Evolutionary conservation across 352 stramenopile genomes (phyloP), one percentile per base, ranked within the genome.

Genomic region (Halophytophthora polymorphica): DNA sequence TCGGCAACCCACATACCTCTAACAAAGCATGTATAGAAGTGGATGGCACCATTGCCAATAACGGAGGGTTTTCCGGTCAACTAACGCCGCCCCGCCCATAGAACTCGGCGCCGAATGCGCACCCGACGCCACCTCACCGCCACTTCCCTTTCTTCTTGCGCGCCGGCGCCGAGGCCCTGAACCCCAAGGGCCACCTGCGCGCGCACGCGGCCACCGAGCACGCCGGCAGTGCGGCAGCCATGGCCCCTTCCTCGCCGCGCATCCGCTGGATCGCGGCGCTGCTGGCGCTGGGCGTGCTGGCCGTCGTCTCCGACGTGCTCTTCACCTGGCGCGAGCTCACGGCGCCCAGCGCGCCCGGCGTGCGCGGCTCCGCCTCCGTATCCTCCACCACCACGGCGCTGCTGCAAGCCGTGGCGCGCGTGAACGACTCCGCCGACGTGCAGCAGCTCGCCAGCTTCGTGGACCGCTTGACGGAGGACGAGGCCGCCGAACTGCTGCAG

Each of bases 241-340:
- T 69, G 64, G 37, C 49, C 2, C 52, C 50, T 18, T 43, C 45
- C n/a, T 53, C 37, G 13, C 44, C 48, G 39, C 64, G 64, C 22
- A 45, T 51, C 21, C 64, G 56, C n/a, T 73, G 60, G 60, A 59
- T 73, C 43, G 38, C 60, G 15, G 23, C 58, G 41, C 52, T 69
- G 22, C 43, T 68, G 37, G 56, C 23, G 31, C 56, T 44, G 25
- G 52, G 60, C 53, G 49, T 73, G 23, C 38, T 73, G n/a, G 46
- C 58, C 42, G 64, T 73, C 33, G 40, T 69, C 14, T 61, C 56
- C 43, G 56, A 73, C 49, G 29, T 73, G 21, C 39, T 73, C 19
- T 53, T 70, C 29, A 70, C 64, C 11, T 73, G 64, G 64, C 52
- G 52, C 6, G 38, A 64, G 56, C 51, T 73, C 38, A 60, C 47